Percentiles rank a stretch among this genome's conserved stretches.
Conservation (phyloP, 352 stramenopile genomes). For the Globisporangium splendens region DNA sequence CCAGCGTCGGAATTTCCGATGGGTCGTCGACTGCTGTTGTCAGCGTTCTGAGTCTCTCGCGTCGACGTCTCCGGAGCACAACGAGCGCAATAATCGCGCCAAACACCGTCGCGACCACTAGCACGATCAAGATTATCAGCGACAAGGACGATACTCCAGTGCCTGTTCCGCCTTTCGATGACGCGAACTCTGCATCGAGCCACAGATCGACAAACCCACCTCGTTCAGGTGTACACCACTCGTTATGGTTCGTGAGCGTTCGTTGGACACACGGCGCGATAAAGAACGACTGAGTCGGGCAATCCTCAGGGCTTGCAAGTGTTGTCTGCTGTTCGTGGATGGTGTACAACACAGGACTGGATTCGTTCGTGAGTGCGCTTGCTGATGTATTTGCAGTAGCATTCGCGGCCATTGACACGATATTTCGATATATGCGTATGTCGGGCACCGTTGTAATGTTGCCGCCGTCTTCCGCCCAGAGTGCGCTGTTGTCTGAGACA, state of each 20-base stretch:
- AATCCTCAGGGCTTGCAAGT: not conserved
- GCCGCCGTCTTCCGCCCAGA: constrained; percentile 7
- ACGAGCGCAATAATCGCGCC: not conserved
- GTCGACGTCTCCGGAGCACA: not conserved
- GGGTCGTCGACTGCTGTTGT: constrained; percentile 1
- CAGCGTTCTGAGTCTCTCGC: not conserved
- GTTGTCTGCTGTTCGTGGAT: not conserved
- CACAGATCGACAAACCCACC: constrained; percentile 9
- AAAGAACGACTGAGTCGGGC: not conserved
- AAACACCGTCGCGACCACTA: not conserved
- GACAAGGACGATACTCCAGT: not conserved
- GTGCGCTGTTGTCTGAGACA: not conserved
- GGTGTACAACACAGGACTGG: constrained; percentile 2
- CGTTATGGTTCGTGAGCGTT: constrained; percentile 1
- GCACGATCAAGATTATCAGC: not conserved
- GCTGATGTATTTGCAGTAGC: not conserved
- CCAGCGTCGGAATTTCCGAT: constrained; percentile 4
- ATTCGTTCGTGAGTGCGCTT: not conserved
- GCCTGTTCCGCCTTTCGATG: not conserved
- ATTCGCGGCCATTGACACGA: not conserved
- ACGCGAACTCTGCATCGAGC: constrained; percentile 1
- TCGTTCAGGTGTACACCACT: constrained; percentile 1
- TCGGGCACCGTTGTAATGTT: constrained; percentile 2
- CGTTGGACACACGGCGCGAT: constrained; percentile 4
- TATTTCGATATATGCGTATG: not conserved